phyloP scores from a whole-genome alignment of 169 alveolate genomes.

The Plasmodium gaboni region DNA sequence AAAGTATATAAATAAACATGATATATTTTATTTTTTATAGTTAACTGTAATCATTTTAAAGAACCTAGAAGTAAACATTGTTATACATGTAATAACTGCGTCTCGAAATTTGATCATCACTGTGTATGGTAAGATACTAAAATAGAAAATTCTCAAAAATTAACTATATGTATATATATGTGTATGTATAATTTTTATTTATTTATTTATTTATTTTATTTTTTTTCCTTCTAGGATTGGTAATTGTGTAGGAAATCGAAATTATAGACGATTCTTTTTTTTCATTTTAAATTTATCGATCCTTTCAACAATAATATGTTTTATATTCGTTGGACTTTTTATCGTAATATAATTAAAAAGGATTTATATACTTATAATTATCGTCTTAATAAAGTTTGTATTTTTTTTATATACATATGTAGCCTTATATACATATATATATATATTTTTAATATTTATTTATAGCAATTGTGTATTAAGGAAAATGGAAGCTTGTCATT shows the following conservation, averaged over 20 bases:
- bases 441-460: not conserved
- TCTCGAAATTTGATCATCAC: slow-evolving; percentile 95
- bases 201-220: not conserved
- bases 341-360: slow-evolving; percentile 30
- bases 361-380: not conserved
- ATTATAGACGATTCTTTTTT: slow-evolving; percentile 59
- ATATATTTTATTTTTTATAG: slow-evolving; percentile 18
- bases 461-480: slow-evolving; percentile 50
- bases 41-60: slow-evolving; percentile 79
- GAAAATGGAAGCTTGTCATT: slow-evolving; percentile 37
- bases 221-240: slow-evolving; percentile 49
- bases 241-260: slow-evolving; percentile 60
- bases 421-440: not conserved
- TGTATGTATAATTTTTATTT: not conserved
- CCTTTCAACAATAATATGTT: slow-evolving; percentile 71
- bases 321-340: slow-evolving; percentile 66
- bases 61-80: slow-evolving; percentile 96
- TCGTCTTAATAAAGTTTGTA: not conserved
- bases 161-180: not conserved
- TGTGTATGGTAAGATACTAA: slow-evolving; percentile 91
- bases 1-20: not conserved
- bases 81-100: slow-evolving; percentile 93
- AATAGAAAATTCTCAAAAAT: not conserved
- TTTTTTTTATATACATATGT: no score
- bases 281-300: slow-evolving; percentile 70